Evolutionary conservation across 192 early-diverging fungal genomes (phyloP).

Genomic region (Rhizophagus sp.): DNA sequence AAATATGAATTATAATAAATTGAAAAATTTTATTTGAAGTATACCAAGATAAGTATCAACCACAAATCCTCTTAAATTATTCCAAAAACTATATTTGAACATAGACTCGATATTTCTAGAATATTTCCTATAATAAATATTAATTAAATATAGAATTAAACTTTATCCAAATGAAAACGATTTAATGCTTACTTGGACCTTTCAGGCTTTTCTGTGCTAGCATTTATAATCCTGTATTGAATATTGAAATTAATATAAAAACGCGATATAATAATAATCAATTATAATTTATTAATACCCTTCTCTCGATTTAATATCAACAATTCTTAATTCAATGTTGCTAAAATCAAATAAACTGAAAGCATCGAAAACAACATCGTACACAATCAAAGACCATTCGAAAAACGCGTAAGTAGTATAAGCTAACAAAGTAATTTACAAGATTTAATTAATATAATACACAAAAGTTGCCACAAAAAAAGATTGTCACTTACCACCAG

Average conservation of each 20-base stretch:
- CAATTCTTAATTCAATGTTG: constrained; percentile 50
- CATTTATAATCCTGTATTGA: neutral
- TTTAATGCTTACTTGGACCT: neutral
- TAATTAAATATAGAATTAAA: neutral
- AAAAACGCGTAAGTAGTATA: constrained; percentile 83
- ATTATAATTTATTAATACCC: constrained; percentile 15
- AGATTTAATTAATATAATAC: neutral
- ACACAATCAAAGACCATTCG: constrained; percentile 81
- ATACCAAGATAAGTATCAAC: constrained; percentile 69
- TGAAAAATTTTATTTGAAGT: neutral
- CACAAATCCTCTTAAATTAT: constrained; percentile 42
- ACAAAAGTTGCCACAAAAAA: neutral
- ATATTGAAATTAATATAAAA: neutral
- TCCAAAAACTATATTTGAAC: neutral
- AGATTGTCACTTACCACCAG: constrained; percentile 50
- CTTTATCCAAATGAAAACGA: neutral
- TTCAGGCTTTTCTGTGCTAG: neutral
- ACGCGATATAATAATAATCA: neutral
- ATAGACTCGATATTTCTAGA: neutral
- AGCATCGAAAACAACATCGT: constrained; percentile 77
- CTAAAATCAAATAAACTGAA: constrained; percentile 69
- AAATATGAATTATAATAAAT: neutral
- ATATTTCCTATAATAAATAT: neutral
- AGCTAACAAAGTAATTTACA: constrained; percentile 38
- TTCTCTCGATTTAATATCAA: constrained; percentile 39